Conservation (phyloP, 2,329 filamentous ascomycete genomes). For the Fusarium coicis region DNA sequence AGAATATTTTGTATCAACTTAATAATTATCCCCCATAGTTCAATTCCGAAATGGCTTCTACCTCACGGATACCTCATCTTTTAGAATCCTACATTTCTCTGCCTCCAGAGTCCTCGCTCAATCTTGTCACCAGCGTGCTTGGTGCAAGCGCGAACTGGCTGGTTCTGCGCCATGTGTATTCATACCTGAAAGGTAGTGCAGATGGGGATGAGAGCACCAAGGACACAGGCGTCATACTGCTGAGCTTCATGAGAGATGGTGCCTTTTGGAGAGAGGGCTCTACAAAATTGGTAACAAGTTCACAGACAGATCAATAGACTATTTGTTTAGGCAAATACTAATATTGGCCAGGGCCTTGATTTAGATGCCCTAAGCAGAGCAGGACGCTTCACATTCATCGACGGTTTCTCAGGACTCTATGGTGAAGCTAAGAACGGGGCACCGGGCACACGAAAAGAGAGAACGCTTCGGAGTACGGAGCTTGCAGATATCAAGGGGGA, state of each 20-base stretch:
- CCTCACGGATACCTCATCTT: conserved; percentile 68
- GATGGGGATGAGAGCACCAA: conserved; percentile 36
- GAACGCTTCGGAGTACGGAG: conserved; percentile 46
- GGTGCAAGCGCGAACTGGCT: conserved; percentile 75
- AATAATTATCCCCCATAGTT: conserved; percentile 5
- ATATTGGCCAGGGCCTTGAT: conserved; percentile 70
- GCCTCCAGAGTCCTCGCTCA: conserved; percentile 67
- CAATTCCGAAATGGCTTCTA: conserved; percentile 36
- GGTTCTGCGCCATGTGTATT: conserved; percentile 65
- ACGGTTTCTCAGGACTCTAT: conserved; percentile 75
- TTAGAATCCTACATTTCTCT: conserved; percentile 72
- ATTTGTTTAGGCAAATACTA: neutral
- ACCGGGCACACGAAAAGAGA: conserved; percentile 21
- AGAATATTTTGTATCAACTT: conserved; percentile 29
- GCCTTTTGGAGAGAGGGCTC: conserved; percentile 81
- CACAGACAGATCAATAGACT: neutral
- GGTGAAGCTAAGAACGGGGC: conserved; percentile 11
- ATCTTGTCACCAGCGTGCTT: conserved; percentile 75
- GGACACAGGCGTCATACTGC: conserved; percentile 71
- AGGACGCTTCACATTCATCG: conserved; percentile 76
- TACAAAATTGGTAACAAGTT: conserved; percentile 68
- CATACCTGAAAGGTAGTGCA: conserved; percentile 51
- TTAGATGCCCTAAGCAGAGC: conserved; percentile 68
- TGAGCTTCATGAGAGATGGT: conserved; percentile 84
- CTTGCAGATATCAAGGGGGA: conserved; percentile 52